Conservation (phyloP, 345 rosid genomes). For the Cardamine chenopodiifolia region DNA sequence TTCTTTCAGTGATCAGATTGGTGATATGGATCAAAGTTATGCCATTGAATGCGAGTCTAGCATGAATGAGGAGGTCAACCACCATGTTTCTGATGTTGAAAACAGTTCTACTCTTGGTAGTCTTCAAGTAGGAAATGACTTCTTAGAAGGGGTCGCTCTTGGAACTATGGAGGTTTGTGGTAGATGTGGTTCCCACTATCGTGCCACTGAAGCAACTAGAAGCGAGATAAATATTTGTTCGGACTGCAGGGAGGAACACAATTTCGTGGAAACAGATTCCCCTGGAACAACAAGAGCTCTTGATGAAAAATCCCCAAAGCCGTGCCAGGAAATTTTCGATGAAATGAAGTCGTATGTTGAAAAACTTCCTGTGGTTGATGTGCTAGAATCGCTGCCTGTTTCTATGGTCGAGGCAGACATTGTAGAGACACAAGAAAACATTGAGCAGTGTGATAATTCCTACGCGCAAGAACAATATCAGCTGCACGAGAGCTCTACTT, state of each 20-base stretch:
- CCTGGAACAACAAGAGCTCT: constrained; percentile 41
- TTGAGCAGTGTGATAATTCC: constrained; percentile 41
- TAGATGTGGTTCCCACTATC: constrained; percentile 63
- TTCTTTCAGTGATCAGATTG: constrained; percentile 45
- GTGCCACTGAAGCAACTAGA: constrained; percentile 46
- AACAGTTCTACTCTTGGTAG: constrained; percentile 49
- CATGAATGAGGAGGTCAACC: constrained; percentile 49
- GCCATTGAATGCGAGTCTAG: constrained; percentile 47
- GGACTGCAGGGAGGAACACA: constrained; percentile 62
- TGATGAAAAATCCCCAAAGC: constrained; percentile 37
- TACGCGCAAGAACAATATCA: constrained; percentile 42
- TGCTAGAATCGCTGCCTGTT: constrained; percentile 42
- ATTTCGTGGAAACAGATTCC: constrained; percentile 37
- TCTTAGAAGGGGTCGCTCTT: constrained; percentile 49
- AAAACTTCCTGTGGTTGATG: constrained; percentile 30
- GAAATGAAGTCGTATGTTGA: constrained; percentile 43
- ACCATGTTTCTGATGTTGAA: constrained; percentile 49
- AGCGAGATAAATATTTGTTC: constrained; percentile 60
- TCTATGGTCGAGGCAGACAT: constrained; percentile 42
- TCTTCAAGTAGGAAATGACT: constrained; percentile 46
- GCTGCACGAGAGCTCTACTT: constrained; percentile 44
- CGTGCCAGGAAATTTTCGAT: constrained; percentile 40
- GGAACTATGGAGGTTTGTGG: constrained; percentile 56
- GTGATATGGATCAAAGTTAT: constrained; percentile 48
- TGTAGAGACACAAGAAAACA: constrained; percentile 44